Evolutionary conservation across 495 filamentous ascomycete species (phyloP), one percentile per base, ranked within the genome.

Genomic region (Daldinia vernicosa): DNA sequence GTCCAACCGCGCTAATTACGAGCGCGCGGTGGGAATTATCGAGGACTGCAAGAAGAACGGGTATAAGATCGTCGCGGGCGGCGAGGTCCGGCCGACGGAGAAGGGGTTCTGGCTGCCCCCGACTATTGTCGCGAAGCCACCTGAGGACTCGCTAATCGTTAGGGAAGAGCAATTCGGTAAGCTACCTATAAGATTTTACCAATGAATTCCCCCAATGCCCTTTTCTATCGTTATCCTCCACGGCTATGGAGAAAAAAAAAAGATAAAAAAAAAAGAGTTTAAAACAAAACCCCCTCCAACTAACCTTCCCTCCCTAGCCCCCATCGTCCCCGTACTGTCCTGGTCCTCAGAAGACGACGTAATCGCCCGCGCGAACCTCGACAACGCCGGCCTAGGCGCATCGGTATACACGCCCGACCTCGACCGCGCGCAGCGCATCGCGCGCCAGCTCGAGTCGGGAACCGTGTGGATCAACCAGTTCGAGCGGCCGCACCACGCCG

Each of bases 301-400:
- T 56, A 33, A 56, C 53, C 30, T 0, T 3, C 35, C 35, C 22
- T 17, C 37, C 24, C 12, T 7, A 79, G 80, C 83, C 6, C 89
- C 89, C 0, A 85, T 91, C 26, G 70, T 89, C 1, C 88, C 88
- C 0, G 63, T 89, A 27, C 63, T 88, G 57, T 80, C 82, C 37
- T 91, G 86, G 86, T 78, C 75, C 0, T 77, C 83, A n/a, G 86
- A 89, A 60, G 84, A 85, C 19, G 88, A 90, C 33, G 87, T 89
- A 4, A 68, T 91, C 55, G 76, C 66, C 32, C 80, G 85, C 30
- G 86, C 87, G 1, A 91, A 91, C 75, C 77, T 83, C 24, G 75
- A 80, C 17, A 85, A 87, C 37, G 82, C 80, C 1, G 89, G 88
- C 0, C 79, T 91, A 2, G 89, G 86, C 2, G 84, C 88, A 1